Evolutionary conservation across 2,329 filamentous ascomycete genomes (phyloP).

Genomic region (Celoporthe dispersa): DNA sequence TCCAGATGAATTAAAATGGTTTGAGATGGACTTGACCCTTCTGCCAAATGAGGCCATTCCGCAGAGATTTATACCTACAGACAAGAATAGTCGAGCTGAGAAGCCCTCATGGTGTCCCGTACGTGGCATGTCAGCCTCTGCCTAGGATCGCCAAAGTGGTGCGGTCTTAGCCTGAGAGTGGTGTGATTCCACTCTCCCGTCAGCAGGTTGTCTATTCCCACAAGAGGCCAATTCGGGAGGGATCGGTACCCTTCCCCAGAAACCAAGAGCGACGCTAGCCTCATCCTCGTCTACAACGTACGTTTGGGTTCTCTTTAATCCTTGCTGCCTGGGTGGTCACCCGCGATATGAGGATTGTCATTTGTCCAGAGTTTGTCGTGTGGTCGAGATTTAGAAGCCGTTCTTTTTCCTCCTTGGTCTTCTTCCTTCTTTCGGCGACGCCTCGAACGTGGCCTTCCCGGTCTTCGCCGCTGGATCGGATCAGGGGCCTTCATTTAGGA

Average conservation of each 20-base stretch:
- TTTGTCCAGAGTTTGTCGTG: conserved; percentile 9
- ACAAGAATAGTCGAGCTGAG: background rate
- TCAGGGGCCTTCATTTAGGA: background rate
- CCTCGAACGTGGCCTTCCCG: background rate
- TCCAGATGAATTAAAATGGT: background rate
- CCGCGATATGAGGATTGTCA: conserved; percentile 13
- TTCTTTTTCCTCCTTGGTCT: background rate
- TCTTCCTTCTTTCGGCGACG: background rate
- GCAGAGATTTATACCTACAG: conserved; percentile 17
- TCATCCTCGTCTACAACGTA: conserved; percentile 16
- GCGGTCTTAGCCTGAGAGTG: conserved; percentile 21
- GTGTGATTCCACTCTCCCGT: conserved; percentile 24
- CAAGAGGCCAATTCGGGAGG: conserved; percentile 4
- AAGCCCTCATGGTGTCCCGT: background rate
- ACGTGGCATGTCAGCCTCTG: conserved; percentile 18
- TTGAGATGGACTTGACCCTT: background rate
- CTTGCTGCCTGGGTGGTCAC: background rate
- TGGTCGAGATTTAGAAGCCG: background rate
- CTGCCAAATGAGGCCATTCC: conserved; percentile 3
- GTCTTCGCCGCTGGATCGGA: conserved; percentile 1
- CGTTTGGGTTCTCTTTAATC: conserved; percentile 14
- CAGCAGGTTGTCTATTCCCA: conserved; percentile 24
- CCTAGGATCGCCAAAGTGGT: conserved; percentile 16
- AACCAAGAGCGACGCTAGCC: conserved; percentile 17
- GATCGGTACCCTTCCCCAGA: conserved; percentile 15